Base-by-base conservation (phyloP, 2,329 filamentous ascomycete genomes). In the Colletotrichum sp. region DNA sequence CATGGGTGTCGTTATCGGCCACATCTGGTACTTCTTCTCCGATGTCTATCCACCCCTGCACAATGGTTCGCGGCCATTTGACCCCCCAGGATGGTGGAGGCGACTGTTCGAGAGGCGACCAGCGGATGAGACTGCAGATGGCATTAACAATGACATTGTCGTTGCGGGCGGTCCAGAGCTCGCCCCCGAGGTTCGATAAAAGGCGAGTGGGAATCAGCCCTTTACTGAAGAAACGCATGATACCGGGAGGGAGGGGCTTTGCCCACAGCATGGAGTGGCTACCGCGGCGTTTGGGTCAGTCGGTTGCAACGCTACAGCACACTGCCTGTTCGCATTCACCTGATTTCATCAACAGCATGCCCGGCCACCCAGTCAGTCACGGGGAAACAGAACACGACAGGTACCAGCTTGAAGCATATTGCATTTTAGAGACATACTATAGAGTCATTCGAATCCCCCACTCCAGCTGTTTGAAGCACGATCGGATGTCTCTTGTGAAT, bases 1-100 rank as follows among this genome's bases (percentile, higher is more conserved):
- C 78, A 95, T 98, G 87, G 97, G 97, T 6, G 95, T 98, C 18
- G 92, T 97, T 12, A 96, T 99, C 52, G 97, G 97, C 12, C 97
- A 99, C 85, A 90, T 99, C 55, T 99, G 96, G 94, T 99, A 99
- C 85, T 99, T 98, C 87, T 98, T 99, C 85, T 95, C 93, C 76
- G 97, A 99, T 84, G 96, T 99, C 18, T 99, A 98, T 85, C 97
- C 97, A 5, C 95, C 96, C 5, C 90, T 98, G 59, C 95, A 98
- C 85, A 93, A 94, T 78, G 95, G 95, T 21, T 93, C 94, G 68
- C 91, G 95, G 72, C 97, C 97, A 1, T 89, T 99, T 64, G 96
- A 98, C 80, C 96, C 97, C 49, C 97, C 97, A 0, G 87, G 88
- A 75, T 98, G 95, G 93, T 99, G 96, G 96, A 91, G 95, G 74